Base-by-base conservation (phyloP, 805 yeast species). In the Wickerhamiella dianesei region DNA sequence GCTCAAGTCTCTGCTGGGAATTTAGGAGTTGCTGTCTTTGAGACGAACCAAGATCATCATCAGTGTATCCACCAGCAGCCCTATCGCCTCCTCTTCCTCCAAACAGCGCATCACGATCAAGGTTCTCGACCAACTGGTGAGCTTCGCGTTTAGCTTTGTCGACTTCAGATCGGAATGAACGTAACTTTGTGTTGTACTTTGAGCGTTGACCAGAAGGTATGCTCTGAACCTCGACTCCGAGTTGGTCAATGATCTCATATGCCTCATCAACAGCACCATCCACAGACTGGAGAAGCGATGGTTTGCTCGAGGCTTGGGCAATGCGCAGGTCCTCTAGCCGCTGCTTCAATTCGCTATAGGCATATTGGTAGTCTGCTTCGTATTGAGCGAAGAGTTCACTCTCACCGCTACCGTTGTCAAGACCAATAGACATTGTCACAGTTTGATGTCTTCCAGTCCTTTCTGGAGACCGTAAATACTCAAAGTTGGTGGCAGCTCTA, bases 141-240 rank as follows among this genome's bases (percentile, higher is more conserved):
- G 62, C 49, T 44, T 59, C 62, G 62, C 50, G 67, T 64, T 80
- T 85, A 37, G 76, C 62, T 17, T 73, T 71, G 41, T 77, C 83
- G 8, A 73, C 64, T 56, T 79, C 79, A 45, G 71, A 56, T 51
- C 72, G 77, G 64, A 79, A 84, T 35, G 79, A 79, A 53, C 97
- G 77, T 36, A 87, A 67, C 56, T 81, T 81, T 25, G 88, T 69
- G 60, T 88, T 87, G 59, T 74, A 81, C 4, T 75, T 64, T 0
- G 92, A 76, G 52, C 96, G 69, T 51, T 69, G 75, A 51, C 65
- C 75, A 50, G 89, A 79, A n/a, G 95, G 85, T 32, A 86, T 72
- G 57, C 80, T 80, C 59, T 81, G 87, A 2, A 88, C 81, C 61
- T 89, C 97, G 39, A 89, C 71, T 21, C 78, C 78, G 80, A 92